These are phyloP conservation scores for Actinomortierella wolfii DNA, from an alignment of 371 early-diverging fungal genomes.

Conservation along the genomic window DNA sequence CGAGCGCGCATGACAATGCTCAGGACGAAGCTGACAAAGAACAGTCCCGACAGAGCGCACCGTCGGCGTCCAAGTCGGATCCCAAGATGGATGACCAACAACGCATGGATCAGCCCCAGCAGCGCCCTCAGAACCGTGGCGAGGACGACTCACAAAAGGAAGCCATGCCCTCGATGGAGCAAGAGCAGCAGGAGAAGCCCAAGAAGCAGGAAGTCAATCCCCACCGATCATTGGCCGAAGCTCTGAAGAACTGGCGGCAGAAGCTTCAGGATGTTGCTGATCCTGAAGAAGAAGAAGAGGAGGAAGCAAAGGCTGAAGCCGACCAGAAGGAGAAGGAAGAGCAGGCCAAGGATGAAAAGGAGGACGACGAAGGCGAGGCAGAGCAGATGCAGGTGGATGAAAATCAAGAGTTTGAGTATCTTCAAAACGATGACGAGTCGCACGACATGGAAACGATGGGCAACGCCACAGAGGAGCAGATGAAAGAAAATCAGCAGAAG, in stretches of 20 bases:
- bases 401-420: slow-evolving; percentile 73
- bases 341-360: slow-evolving; percentile 47
- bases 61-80: slow-evolving; percentile 29
- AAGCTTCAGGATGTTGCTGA: slow-evolving; percentile 71
- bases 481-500: slow-evolving; percentile 60
- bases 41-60: slow-evolving; percentile 47
- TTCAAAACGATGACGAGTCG: slow-evolving; percentile 75
- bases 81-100: slow-evolving; percentile 40
- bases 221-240: slow-evolving; percentile 87
- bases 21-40: slow-evolving; percentile 56
- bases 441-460: slow-evolving; percentile 81
- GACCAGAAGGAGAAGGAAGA: slow-evolving; percentile 48
- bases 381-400: slow-evolving; percentile 60
- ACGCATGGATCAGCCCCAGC: slow-evolving; percentile 29
- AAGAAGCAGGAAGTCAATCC: slow-evolving; percentile 60
- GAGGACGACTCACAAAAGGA: slow-evolving; percentile 34
- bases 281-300: slow-evolving; percentile 54
- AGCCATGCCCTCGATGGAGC: slow-evolving; percentile 45
- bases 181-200: slow-evolving; percentile 50
- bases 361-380: slow-evolving; percentile 51
- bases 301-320: slow-evolving; percentile 45
- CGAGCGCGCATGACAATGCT: slow-evolving; percentile 55
- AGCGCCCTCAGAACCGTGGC: slow-evolving; percentile 39
- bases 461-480: slow-evolving; percentile 75
- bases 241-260: slow-evolving; percentile 88